A percentile compares a stretch with the other conserved stretches of the same genome.
phyloP scores from a whole-genome alignment of 352 stramenopile genomes.

The Plasmopara viticola region DNA sequence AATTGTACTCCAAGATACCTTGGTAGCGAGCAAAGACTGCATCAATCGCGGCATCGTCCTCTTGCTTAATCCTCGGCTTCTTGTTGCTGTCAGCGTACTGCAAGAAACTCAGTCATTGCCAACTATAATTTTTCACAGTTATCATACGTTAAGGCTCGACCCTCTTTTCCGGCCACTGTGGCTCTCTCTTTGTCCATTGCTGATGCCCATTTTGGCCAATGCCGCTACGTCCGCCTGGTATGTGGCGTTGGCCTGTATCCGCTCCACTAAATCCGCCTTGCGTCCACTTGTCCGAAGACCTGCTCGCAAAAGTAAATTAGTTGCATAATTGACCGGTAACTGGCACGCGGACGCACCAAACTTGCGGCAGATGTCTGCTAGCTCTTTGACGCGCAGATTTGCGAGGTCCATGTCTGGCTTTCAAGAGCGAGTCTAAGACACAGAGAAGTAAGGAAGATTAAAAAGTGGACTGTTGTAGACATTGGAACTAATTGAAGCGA shows the following conservation, averaged over 20 bases:
- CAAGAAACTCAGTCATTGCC: background rate
- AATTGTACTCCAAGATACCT: conserved; percentile 23
- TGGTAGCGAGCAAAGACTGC: conserved; percentile 53
- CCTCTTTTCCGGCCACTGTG: conserved; percentile 26
- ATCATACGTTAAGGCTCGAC: conserved; percentile 22
- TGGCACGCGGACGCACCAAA: conserved; percentile 28
- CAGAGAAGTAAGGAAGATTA: no score
- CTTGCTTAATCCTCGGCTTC: conserved; percentile 40
- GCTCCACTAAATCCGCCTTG: conserved; percentile 72
- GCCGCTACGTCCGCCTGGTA: conserved; percentile 33
- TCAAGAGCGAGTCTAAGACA: no score
- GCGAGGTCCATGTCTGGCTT: conserved; percentile 43
- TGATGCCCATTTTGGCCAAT: conserved; percentile 24
- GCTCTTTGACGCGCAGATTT: conserved; percentile 69
- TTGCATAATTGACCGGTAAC: background rate
- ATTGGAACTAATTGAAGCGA: no score
- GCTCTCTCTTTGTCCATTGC: conserved; percentile 4
- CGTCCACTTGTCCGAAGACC: conserved; percentile 61
- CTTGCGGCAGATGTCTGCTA: conserved; percentile 74
- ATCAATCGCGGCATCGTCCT: conserved; percentile 40
- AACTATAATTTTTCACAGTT: background rate
- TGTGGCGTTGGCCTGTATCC: conserved; percentile 49
- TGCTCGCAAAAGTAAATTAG: conserved; percentile 10
- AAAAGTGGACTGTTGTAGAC: no score
- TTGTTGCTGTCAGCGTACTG: conserved; percentile 33